A percentile compares a stretch with the other conserved stretches of the same genome.
phyloP scores from a whole-genome alignment of 768 basidiomycete genomes.

The Tricholoma bakamatsutake region DNA sequence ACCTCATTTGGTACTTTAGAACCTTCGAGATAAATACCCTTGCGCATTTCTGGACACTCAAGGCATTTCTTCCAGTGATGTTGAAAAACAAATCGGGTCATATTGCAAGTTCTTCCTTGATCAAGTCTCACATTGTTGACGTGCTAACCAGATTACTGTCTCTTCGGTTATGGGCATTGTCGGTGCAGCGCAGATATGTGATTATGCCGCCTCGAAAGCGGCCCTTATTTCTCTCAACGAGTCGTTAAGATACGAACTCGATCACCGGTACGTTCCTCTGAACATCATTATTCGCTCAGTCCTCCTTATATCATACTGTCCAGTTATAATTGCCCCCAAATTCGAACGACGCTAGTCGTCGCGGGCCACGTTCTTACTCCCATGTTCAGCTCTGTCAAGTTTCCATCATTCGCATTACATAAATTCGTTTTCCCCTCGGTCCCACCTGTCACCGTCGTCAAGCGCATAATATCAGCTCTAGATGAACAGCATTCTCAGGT shows the following conservation, averaged over 20 bases:
- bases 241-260: slow-evolving; percentile 83
- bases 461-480: slow-evolving; percentile 73
- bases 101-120: slow-evolving; percentile 48
- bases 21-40: slow-evolving; percentile 88
- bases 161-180: slow-evolving; percentile 70
- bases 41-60: slow-evolving; percentile 87
- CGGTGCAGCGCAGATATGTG: slow-evolving; percentile 78
- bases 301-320: neutral
- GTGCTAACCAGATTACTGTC: slow-evolving; percentile 55
- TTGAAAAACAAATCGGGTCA: slow-evolving; percentile 76
- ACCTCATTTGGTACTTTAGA: slow-evolving; percentile 33
- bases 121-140: slow-evolving; percentile 2
- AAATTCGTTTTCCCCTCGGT: slow-evolving; percentile 76
- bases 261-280: slow-evolving; percentile 47
- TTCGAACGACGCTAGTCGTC: slow-evolving; percentile 85
- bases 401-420: slow-evolving; percentile 46
- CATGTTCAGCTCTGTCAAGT: slow-evolving; percentile 59
- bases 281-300: slow-evolving; percentile 6
- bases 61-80: slow-evolving; percentile 90
- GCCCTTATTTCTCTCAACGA: slow-evolving; percentile 80
- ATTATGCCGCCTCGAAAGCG: slow-evolving; percentile 92
- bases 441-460: slow-evolving; percentile 69
- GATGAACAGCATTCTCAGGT: slow-evolving; percentile 74
- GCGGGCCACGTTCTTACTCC: slow-evolving; percentile 77
- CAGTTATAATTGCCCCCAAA: slow-evolving; percentile 65